Evolutionary conservation across 2,329 filamentous ascomycete genomes (phyloP).

Genomic region (Xylariaceae sp.): DNA sequence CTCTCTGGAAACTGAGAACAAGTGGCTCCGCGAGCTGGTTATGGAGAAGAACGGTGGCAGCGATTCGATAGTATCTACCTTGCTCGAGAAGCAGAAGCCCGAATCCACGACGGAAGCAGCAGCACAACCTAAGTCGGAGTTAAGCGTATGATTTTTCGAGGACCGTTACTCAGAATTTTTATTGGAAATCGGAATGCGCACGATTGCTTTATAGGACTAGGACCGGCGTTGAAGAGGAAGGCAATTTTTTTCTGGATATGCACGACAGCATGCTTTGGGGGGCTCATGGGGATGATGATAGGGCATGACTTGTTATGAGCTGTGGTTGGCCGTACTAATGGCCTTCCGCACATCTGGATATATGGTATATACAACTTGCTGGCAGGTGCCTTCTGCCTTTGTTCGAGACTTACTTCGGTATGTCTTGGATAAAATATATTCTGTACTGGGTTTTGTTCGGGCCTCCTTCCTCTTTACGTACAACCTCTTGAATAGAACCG

Average conservation of each 20-base stretch:
- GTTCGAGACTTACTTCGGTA: neutral
- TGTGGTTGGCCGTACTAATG: neutral
- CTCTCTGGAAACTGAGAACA: constrained; percentile 52
- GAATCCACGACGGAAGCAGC: constrained; percentile 26
- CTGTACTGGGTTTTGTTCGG: neutral
- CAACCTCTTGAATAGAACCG: too few species aligned
- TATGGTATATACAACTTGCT: neutral
- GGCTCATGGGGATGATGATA: neutral
- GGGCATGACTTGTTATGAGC: constrained; percentile 5
- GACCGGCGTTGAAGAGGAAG: constrained; percentile 16
- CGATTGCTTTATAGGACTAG: constrained; percentile 19
- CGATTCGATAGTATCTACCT: constrained; percentile 45
- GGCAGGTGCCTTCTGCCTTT: neutral
- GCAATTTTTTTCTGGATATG: constrained; percentile 7
- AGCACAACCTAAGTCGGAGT: constrained; percentile 18
- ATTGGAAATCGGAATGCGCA: constrained; percentile 7
- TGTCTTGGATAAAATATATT: neutral
- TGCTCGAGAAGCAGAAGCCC: constrained; percentile 47
- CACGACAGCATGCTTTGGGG: constrained; percentile 9
- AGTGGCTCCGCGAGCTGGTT: constrained; percentile 55
- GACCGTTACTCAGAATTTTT: neutral
- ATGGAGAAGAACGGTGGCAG: constrained; percentile 72
- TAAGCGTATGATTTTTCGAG: constrained; percentile 4
- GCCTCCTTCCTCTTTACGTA: neutral
- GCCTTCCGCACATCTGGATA: neutral